Base-by-base conservation (phyloP, 441 rosid genomes). In the Aleurites moluccanus region DNA sequence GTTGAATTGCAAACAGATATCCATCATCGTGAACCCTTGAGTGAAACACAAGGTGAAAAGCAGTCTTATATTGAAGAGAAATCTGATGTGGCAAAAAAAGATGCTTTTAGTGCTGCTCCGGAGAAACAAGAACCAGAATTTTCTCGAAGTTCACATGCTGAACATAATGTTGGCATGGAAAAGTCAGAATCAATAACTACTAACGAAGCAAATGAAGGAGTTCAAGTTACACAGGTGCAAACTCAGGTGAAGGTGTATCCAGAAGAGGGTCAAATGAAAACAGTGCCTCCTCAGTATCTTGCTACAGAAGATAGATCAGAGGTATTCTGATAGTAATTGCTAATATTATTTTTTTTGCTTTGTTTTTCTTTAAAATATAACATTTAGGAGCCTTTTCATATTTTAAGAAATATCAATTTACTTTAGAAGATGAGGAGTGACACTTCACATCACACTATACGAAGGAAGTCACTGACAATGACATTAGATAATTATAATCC, bases 131-230 rank as follows among this genome's bases (percentile, higher is more conserved):
- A 49, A 52, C 74, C 81, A 28, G 67, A 71, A 67, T 44, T 76
- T 75, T 84, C 82, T 27, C 81, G 73, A 68, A 57, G 30, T 75
- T 59, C 77, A 35, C 69, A 78, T 75, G 23, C 84, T 25, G 84
- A 80, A 53, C 75, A 35, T 42, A 73, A 72, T 78, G 75, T 74
- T 67, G 78, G 79, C 35, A 67, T 56, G 71, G 84, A 74, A 67
- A 72, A 61, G 73, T 42, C 72, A 15, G 85, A 45, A 35, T 71
- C 88, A 77, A 82, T 81, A 81, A 59, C 73, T 77, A 76, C 65
- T 69, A 52, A 21, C 42, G 83, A 81, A 82, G 61, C 81, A 16
- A 78, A 45, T 63, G 87, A 90, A 57, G 84, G 77, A 78, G 60
- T 72, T 75, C 80, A 80, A 72, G 82, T 21, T 67, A 57, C 70